phyloP scores from a whole-genome alignment of 345 rosid species.

The Crucihimalaya himalaica region DNA sequence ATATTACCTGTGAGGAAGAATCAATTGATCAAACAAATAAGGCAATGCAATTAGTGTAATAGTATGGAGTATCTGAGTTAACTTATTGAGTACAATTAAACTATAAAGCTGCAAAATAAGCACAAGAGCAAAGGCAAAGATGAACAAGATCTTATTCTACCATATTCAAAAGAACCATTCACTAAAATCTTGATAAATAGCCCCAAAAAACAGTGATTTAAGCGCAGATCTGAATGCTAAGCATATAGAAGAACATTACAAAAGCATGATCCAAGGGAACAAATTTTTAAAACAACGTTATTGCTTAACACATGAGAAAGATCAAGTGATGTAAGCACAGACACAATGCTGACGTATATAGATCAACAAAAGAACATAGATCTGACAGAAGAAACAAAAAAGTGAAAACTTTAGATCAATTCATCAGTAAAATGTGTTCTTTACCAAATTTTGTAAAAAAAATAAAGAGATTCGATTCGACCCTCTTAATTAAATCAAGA shows the following conservation, averaged over 20 bases:
- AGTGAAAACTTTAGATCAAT: background rate
- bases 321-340: slow-evolving; percentile 29
- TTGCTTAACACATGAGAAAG: background rate
- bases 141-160: background rate
- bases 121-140: background rate
- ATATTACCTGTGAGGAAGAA: slow-evolving; percentile 25
- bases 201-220: background rate
- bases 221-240: slow-evolving; percentile 7
- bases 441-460: background rate
- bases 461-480: background rate
- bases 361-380: slow-evolving; percentile 15
- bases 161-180: background rate
- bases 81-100: background rate
- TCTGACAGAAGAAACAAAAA: background rate
- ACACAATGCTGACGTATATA: slow-evolving; percentile 18
- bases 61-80: background rate
- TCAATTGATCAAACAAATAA: background rate
- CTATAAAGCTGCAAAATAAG: background rate
- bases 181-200: background rate
- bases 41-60: background rate
- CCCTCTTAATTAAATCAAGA: background rate
- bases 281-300: background rate
- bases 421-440: background rate
- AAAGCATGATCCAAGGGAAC: slow-evolving; percentile 2
- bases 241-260: background rate